Base-by-base conservation (phyloP, 345 rosid species). In the Rhizophora apiculata region DNA sequence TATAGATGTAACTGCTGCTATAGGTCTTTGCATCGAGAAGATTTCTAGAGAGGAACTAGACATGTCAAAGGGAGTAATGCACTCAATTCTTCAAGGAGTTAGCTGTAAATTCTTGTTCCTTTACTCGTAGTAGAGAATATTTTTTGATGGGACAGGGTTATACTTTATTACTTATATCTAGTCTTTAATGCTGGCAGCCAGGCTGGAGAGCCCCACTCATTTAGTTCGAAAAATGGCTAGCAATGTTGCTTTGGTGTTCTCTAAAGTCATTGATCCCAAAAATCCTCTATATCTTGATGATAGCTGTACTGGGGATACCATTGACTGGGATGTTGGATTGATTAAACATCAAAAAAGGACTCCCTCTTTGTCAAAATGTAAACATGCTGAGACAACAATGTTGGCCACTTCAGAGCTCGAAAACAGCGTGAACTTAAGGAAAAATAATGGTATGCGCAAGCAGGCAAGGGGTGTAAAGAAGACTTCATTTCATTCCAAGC, bases 211-310 rank as follows among this genome's bases (percentile, higher is more conserved):
- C 80, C 97, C 97, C 64, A 75, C 83, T 74, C 83, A 86, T 82
- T 67, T 85, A 59, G 69, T 92, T 55, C 81, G 96, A 76, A 95
- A 86, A 87, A 95, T 92, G 99, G 97, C 91, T 37, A 84, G 93
- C 82, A 73, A 82, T 80, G 79, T 95, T 32, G 99, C 97, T 70
- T 85, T 92, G 60, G 79, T 78, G 67, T 89, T 95, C 81, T 95
- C 99, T 53, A 88, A 85, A 85, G 85, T 87, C 53, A 85, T 95
- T 61, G 97, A 91, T 79, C 99, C 97, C 32, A 89, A 82, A 72
- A 92, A 88, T 78, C 96, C 90, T 75, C 84, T 95, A 69, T 83
- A 85, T 77, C 97, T 95, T 72, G 97, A 95, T 80, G 97, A 86
- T 76, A 85, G 83, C 81, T 85, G 80, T 76, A 73, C 62, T 49